phyloP scores from a whole-genome alignment of 1,284 basidiomycete species.

The Tylopilus sp. region DNA sequence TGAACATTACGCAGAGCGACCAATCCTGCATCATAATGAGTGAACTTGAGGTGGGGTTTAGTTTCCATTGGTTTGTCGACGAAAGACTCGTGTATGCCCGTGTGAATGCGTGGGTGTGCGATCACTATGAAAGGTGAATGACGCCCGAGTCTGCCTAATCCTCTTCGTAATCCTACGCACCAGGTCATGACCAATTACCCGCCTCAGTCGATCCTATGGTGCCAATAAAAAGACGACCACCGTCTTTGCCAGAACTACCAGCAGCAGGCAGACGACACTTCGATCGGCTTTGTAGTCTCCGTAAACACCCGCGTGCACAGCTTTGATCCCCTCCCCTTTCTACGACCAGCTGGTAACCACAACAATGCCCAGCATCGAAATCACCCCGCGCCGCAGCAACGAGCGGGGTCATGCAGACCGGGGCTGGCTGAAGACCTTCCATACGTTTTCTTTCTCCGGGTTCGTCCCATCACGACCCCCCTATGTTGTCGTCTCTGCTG shows the following conservation, averaged over 20 bases:
- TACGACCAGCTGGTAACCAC: slow-evolving; percentile 1
- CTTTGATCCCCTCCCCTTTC: background rate
- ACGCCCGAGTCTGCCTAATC: slow-evolving; percentile 14
- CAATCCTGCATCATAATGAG: background rate
- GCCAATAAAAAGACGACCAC: slow-evolving; percentile 20
- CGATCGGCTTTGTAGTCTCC: background rate
- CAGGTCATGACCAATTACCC: background rate
- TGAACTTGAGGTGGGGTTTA: background rate
- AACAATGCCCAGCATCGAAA: slow-evolving; percentile 36
- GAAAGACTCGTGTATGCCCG: slow-evolving; percentile 7
- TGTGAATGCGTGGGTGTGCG: slow-evolving; percentile 26
- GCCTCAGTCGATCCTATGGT: background rate
- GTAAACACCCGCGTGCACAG: background rate
- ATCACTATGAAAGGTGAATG: slow-evolving; percentile 25
- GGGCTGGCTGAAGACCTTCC: slow-evolving; percentile 89
- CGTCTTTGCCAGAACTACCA: background rate
- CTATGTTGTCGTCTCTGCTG: background rate
- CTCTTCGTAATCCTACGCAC: slow-evolving; percentile 9
- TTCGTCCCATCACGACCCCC: slow-evolving; percentile 34
- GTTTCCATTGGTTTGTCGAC: background rate
- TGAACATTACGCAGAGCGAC: background rate
- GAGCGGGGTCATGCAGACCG: slow-evolving; percentile 81
- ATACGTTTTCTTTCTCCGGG: slow-evolving; percentile 81
- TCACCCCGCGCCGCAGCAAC: slow-evolving; percentile 56
- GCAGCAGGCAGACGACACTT: slow-evolving; percentile 10